These are phyloP conservation scores for Ascochyta lentis DNA, from an alignment of 2,329 filamentous ascomycete genomes.

Conservation along the genomic window DNA sequence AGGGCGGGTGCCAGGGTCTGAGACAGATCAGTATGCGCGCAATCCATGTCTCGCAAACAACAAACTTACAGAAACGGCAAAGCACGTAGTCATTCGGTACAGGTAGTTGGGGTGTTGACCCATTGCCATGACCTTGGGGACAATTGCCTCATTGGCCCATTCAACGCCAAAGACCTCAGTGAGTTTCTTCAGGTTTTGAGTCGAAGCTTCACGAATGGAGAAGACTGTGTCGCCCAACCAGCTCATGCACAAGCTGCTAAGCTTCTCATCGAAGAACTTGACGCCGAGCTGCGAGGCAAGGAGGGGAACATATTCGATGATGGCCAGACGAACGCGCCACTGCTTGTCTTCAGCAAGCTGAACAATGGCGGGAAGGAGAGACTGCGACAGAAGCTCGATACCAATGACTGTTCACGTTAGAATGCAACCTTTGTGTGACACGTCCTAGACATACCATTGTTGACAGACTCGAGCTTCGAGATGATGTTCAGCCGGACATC, in stretches of 20 bases:
- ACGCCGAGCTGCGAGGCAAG: conserved; percentile 95
- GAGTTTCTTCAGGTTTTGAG: conserved; percentile 96
- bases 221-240: conserved; percentile 99
- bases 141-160: conserved; percentile 96
- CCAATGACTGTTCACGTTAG: conserved; percentile 75
- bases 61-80: conserved; percentile 88
- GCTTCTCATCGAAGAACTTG: conserved; percentile 97
- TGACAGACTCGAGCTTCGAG: conserved; percentile 98
- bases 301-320: conserved; percentile 98
- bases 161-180: conserved; percentile 98
- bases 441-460: conserved; percentile 71
- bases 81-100: conserved; percentile 99
- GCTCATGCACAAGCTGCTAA: conserved; percentile 94
- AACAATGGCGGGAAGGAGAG: conserved; percentile 94
- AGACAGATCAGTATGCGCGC: conserved; percentile 17
- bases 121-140: conserved; percentile 99
- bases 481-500: conserved; percentile 99
- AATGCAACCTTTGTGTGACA: neutral
- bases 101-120: conserved; percentile 98
- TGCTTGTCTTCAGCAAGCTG: conserved; percentile 99
- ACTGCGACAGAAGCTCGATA: conserved; percentile 95
- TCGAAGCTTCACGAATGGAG: conserved; percentile 96
- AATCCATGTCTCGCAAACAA: neutral
- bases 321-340: conserved; percentile 96
- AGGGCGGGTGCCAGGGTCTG: conserved; percentile 94